Base-by-base conservation (phyloP, 768 basidiomycete species). In the Amanita rimosa region DNA sequence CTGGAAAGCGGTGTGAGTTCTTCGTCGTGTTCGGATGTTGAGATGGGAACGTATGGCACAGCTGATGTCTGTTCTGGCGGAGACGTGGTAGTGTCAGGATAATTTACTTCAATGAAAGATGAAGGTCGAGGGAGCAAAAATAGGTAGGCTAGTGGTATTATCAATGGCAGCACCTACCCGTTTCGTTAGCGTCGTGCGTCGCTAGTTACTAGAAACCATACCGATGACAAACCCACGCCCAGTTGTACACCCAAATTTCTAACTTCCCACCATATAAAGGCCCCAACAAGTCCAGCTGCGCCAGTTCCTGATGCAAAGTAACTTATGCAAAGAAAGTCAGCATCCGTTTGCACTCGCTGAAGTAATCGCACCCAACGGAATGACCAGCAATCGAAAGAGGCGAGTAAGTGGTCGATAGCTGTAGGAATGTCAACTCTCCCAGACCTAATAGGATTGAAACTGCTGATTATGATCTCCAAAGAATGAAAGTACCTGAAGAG, bases 281-380 rank as follows among this genome's bases (percentile, higher is more conserved):
- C 92, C 6, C 95, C 95, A 1, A 83, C 85, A 1, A 99, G 76
- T 0, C 95, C 95, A 0, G 95, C 95, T 4, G 86, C 90, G 1
- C 95, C 95, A 0, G 95, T 98, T 0, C 95, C 95, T 7, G 85
- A 84, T 6, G 94, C 83, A 64, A 97, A 99, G 58, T 92, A 96
- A 4, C 86, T 87, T 4, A 21, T 43, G 10, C 26, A 35, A 48
- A 24, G 19, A 21, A 22, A 24, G 7, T 41, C 11, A 36, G 19
- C n/a, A 35, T 10, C n/a, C 6, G 16, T 11, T n/a, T 22, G 6
- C 4, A 24, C 7, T 19, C 14, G 6, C 10, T n/a, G 21, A 26
- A 5, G n/a, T 24, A 10, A 0, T 55, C 76, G 33, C 59, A 85
- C 83, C 95, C 92, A 9, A 99, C 78, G 34, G 87, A 82, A 24